Evolutionary conservation across 495 filamentous ascomycete species (phyloP), one percentile per base, ranked within the genome.

Genomic region (Acidomyces sp.): DNA sequence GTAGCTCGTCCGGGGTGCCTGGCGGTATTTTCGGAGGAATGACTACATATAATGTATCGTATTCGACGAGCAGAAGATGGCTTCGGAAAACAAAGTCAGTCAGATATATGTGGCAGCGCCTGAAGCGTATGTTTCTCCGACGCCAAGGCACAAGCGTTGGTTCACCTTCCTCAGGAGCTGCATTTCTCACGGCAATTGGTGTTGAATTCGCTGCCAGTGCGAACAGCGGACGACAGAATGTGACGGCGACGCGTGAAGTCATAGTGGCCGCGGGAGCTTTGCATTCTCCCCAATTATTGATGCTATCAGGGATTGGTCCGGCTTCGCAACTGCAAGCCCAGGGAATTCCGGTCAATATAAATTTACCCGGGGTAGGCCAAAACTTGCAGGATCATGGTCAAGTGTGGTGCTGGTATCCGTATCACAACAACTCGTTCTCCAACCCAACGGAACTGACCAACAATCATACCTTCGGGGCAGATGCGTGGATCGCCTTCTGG

Each of bases 231-330:
- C 20, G 50, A 12, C 32, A 49, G 13, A 43, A 20, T 24, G 41
- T 74, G 10, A 49, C 3, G 29, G 39, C 64, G 2, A 52, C 40
- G 0, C 59, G 55, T 21, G 58, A 63, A 34, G 58, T 63, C 35
- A 58, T 61, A 17, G 15, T 60, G 2, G 41, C 51, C 30, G 58
- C 56, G 9, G 56, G 60, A n/a, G 45, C 54, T 0, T 42, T 63
- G 27, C 56, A 61, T 15, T 48, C 47, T n/a, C 60, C 58, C 9
- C 56, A 61, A 23, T 27, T 62, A 15, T 44, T 62, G 24, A 45
- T 54, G 48, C 15, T 56, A 4, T 54, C 51, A 2, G 54, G 56
- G 17, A 49, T 61, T 20, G 56, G 54, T 9, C 55, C 56, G 2
- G 39, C 36, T 2, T 20, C 32, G 10, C 37, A 31, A 7, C 39